Conservation (phyloP, 345 rosid species). For the Moricandia moricandioides region DNA sequence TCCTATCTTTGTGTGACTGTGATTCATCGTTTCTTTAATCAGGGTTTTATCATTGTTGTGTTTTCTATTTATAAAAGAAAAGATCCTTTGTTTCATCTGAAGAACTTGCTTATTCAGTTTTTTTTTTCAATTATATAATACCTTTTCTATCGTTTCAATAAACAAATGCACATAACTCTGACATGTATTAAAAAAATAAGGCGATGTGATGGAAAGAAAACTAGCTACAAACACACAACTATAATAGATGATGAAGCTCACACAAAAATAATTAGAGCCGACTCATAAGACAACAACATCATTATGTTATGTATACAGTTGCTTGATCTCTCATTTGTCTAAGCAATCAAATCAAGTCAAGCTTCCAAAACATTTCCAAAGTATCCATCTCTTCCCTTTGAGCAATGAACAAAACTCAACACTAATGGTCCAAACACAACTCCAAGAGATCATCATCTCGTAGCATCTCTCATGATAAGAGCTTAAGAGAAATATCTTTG, state of each 20-base stretch:
- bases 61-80: conserved; percentile 16
- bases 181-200: background rate
- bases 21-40: conserved; percentile 5
- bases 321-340: background rate
- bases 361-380: background rate
- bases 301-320: background rate
- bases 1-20: conserved; percentile 4
- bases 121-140: background rate
- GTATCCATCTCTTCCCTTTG: background rate
- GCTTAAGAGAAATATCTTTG: conserved; percentile 34
- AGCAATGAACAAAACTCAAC: background rate
- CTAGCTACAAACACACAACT: background rate
- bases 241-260: background rate
- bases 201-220: background rate
- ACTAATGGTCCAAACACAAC: background rate
- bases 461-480: background rate
- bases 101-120: background rate
- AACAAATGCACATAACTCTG: background rate
- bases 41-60: conserved; percentile 1
- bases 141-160: background rate
- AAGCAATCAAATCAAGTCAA: background rate
- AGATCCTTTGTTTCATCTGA: conserved; percentile 11
- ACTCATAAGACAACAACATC: background rate
- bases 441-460: background rate
- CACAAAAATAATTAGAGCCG: background rate